Evolutionary conservation across 2,329 filamentous ascomycete species (phyloP).

Genomic region (Penicillium decumbens): DNA sequence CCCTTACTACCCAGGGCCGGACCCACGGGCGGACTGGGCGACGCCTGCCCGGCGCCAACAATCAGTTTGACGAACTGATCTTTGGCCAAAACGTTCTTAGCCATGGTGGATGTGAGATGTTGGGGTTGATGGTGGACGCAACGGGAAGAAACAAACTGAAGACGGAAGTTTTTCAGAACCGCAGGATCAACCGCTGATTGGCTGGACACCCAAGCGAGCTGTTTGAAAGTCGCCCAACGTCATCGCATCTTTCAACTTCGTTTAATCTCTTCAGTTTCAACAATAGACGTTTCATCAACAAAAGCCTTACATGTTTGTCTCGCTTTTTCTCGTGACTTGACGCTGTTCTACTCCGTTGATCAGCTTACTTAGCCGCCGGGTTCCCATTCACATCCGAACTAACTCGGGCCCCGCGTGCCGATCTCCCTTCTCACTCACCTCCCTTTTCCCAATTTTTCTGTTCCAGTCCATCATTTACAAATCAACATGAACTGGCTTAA

Average conservation of each 20-base stretch:
- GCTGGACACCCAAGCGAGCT: conserved; percentile 19
- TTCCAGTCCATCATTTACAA: conserved; percentile 5
- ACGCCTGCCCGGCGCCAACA: conserved; percentile 91
- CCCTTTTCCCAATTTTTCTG: conserved; percentile 16
- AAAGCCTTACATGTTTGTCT: background rate
- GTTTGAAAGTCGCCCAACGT: conserved; percentile 17
- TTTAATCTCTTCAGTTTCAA: background rate
- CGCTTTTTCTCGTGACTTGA: background rate
- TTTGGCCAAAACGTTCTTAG: conserved; percentile 48
- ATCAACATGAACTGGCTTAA: conserved; percentile 93
- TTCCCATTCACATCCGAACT: conserved; percentile 25
- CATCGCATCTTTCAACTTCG: conserved; percentile 10
- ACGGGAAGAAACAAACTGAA: conserved; percentile 4
- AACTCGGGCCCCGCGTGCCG: conserved; percentile 32
- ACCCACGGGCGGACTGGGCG: conserved; percentile 90
- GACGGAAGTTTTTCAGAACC: conserved; percentile 20
- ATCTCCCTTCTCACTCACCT: conserved; percentile 28
- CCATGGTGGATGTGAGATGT: conserved; percentile 40
- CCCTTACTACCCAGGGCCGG: conserved; percentile 94
- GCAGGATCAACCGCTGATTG: conserved; percentile 17
- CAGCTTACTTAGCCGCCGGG: background rate
- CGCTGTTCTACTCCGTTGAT: conserved; percentile 2
- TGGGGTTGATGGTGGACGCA: background rate
- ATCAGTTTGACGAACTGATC: conserved; percentile 94
- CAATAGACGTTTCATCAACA: background rate